Evolutionary conservation across 108 stramenopile species (phyloP).

Genomic region (Cyclotella baltica): DNA sequence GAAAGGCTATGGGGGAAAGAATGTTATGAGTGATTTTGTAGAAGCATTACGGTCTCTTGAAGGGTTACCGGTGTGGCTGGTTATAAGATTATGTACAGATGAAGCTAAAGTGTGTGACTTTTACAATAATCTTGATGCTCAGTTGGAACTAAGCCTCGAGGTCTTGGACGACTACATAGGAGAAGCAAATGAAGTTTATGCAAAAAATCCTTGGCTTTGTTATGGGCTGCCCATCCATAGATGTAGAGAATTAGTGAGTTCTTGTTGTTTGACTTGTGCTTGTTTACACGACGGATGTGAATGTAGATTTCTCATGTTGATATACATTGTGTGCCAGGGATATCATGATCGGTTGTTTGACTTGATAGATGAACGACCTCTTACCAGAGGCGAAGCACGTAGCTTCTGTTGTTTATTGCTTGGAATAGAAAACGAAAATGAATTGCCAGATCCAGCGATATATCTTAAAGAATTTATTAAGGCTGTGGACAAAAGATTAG

Average conservation of each 20-base stretch:
- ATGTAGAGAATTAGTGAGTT: constrained; percentile 60
- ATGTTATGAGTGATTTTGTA: constrained; percentile 37
- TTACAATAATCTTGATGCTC: constrained; percentile 77
- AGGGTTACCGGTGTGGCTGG: constrained; percentile 77
- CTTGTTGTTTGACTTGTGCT: too few species aligned
- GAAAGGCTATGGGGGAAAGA: constrained; percentile 41
- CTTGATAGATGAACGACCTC: constrained; percentile 74
- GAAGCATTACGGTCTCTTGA: constrained; percentile 59
- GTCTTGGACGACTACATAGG: constrained; percentile 81
- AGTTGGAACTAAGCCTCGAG: constrained; percentile 73
- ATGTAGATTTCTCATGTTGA: neutral
- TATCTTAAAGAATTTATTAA: constrained; percentile 53
- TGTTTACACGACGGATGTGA: neutral
- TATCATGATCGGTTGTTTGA: constrained; percentile 70
- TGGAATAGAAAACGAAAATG: constrained; percentile 58
- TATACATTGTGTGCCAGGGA: constrained; percentile 31
- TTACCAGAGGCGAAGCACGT: constrained; percentile 69
- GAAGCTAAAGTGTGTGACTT: constrained; percentile 66
- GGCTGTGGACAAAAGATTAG: constrained; percentile 25
- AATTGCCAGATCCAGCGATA: constrained; percentile 50
- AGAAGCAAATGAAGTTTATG: constrained; percentile 77
- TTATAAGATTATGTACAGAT: constrained; percentile 86
- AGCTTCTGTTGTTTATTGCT: constrained; percentile 74
- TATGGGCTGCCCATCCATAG: constrained; percentile 76
- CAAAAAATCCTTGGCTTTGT: constrained; percentile 75